Conservation (phyloP, 306 rosid genomes). For the Lithocarpus polystachyus region DNA sequence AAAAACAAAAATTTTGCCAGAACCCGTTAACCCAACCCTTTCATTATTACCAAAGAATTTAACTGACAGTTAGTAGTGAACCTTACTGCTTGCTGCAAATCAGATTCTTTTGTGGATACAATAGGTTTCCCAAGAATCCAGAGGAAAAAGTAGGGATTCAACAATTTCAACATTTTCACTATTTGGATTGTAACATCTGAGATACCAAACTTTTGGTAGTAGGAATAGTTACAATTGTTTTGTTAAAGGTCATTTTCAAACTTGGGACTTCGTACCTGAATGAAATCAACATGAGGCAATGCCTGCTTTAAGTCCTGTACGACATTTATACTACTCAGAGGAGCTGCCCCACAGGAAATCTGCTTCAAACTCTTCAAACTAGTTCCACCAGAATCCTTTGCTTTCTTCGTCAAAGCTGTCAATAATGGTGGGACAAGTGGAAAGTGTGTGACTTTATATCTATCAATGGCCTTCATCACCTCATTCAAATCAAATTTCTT, state of each 20-base stretch:
- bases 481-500: slow-evolving; percentile 52
- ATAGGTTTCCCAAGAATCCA: background rate
- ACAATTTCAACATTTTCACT: background rate
- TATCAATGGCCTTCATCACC: slow-evolving; percentile 48
- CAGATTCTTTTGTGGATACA: background rate
- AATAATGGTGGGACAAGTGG: slow-evolving; percentile 74
- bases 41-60: background rate
- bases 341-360: slow-evolving; percentile 72
- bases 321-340: slow-evolving; percentile 32
- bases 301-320: slow-evolving; percentile 46
- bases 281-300: slow-evolving; percentile 68
- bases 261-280: slow-evolving; percentile 51
- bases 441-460: slow-evolving; percentile 61
- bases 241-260: background rate
- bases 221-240: background rate
- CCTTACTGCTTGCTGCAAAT: background rate
- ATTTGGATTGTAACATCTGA: slow-evolving; percentile 9
- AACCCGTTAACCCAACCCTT: too few species aligned
- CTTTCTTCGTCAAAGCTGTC: slow-evolving; percentile 45
- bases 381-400: slow-evolving; percentile 21
- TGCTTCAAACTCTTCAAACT: slow-evolving; percentile 68
- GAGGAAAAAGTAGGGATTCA: background rate
- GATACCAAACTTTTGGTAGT: background rate
- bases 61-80: background rate
- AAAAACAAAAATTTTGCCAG: too few species aligned